These are phyloP conservation scores for Oryza australiensis DNA, from an alignment of 176 grass and related monocot species.

Conservation along the genomic window DNA sequence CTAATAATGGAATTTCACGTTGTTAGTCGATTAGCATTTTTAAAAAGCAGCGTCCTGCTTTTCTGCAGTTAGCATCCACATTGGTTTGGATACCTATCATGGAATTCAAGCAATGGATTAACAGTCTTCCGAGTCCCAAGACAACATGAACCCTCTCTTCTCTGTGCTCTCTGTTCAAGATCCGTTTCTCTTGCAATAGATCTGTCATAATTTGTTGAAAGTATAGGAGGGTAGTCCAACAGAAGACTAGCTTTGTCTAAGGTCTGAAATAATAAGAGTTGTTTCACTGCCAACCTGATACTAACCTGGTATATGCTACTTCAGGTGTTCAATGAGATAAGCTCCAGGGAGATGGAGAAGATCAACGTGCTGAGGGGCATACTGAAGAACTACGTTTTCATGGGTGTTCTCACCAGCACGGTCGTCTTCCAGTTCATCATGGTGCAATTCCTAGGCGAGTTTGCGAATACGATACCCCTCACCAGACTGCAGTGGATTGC, in stretches of 20 bases:
- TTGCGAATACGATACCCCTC: conserved; percentile 81
- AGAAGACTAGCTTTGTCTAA: not conserved
- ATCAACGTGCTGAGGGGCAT: conserved; percentile 89
- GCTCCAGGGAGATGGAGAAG: conserved; percentile 96
- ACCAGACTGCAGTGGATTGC: conserved; percentile 56
- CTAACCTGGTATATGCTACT: conserved; percentile 1
- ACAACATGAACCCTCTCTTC: not conserved
- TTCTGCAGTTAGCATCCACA: not conserved
- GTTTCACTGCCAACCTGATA: not conserved
- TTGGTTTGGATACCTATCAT: not conserved
- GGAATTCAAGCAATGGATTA: not conserved
- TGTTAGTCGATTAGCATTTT: not conserved
- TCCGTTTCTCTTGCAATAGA: not conserved
- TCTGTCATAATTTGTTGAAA: not conserved
- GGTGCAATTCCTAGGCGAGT: conserved; percentile 88
- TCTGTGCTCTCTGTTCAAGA: not conserved
- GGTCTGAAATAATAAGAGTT: conserved; percentile 2
- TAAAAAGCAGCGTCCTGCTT: not conserved
- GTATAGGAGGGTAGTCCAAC: not conserved
- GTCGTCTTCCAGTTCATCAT: conserved; percentile 90
- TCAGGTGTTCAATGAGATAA: conserved; percentile 97
- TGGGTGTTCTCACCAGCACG: conserved; percentile 64
- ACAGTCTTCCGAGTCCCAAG: not conserved
- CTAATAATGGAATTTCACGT: no score
- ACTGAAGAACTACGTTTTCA: conserved; percentile 75